Evolutionary conservation across 2,329 filamentous ascomycete species (phyloP).

Genomic region (Massarina eburnea): DNA sequence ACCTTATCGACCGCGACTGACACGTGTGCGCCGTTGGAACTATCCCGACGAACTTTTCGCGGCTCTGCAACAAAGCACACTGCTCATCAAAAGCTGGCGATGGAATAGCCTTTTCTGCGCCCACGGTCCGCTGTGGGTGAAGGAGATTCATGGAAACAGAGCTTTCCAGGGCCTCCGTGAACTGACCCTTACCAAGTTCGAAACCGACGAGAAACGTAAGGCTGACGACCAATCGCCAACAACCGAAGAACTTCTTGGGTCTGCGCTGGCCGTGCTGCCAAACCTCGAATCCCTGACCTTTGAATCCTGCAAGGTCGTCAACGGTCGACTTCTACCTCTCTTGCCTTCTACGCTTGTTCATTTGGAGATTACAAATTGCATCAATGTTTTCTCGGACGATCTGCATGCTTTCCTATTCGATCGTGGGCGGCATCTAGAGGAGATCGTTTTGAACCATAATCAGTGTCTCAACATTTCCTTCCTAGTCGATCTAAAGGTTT

Average conservation of each 20-base stretch:
- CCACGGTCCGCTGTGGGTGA: conserved; percentile 36
- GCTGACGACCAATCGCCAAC: conserved; percentile 21
- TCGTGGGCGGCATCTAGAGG: conserved; percentile 67
- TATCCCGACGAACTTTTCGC: conserved; percentile 69
- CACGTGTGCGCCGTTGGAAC: conserved; percentile 61
- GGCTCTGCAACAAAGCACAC: conserved; percentile 56
- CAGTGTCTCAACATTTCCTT: conserved; percentile 77
- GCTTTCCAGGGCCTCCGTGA: conserved; percentile 42
- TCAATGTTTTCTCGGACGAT: conserved; percentile 68
- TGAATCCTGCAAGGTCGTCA: conserved; percentile 72
- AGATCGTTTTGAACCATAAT: conserved; percentile 75
- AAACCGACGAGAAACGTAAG: conserved; percentile 19
- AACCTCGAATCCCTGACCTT: conserved; percentile 69
- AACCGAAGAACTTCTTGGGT: conserved; percentile 48
- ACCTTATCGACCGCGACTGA: conserved; percentile 63
- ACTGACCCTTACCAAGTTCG: conserved; percentile 40
- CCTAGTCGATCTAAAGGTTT: conserved; percentile 63
- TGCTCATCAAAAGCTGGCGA: conserved; percentile 53
- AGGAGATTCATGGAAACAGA: conserved; percentile 49
- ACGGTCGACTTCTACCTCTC: conserved; percentile 65
- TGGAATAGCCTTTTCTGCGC: conserved; percentile 58
- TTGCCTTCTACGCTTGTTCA: conserved; percentile 67
- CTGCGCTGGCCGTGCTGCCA: conserved; percentile 61
- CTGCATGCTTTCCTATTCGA: conserved; percentile 66
- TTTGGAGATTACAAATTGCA: conserved; percentile 78